Base-by-base conservation (phyloP, 805 yeast genomes). In the Brettanomyces anomalus region DNA sequence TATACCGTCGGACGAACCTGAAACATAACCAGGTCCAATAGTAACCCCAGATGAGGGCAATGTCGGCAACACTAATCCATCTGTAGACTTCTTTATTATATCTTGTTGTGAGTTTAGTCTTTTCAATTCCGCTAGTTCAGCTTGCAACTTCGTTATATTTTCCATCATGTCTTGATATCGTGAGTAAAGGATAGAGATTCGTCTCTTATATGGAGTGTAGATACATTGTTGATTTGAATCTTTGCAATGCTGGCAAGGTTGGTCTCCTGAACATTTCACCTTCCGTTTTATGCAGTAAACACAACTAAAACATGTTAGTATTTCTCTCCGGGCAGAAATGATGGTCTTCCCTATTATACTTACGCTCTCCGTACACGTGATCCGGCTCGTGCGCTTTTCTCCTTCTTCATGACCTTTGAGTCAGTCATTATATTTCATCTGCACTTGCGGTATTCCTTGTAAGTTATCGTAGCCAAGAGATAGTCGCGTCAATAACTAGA, bases 201-300 rank as follows among this genome's bases (percentile, higher is more conserved):
- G 46, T 34, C 42, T 50, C 16, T 54, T 52, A 36, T 48, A 45
- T 10, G 58, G 58, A 3, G 46, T 39, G 39, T 55, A 57, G 15
- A 50, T 49, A 36, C 61, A 57, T 4, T 43, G 37, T 1, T 35
- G 20, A 4, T 35, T 41, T 11, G 46, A 13, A 4, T 36, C 44
- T 3, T 5, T 16, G 36, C 61, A 57, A 28, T 42, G 43, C 6
- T 42, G 13, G 37, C 61, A 57, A 8, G 60, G 60, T 5, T 38
- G 44, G 19, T 49, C 53, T 2, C 61, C 60, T 3, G 59, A 49
- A 33, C 61, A 57, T 41, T 45, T 49, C 6, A 47, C 47, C 41
- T 55, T 57, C 26, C 47, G 47, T 28, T 45, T 35, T 37, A 47
- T 54, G 40, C 61, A 57, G 11, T 31, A 15, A 26, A 45, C 53